These are phyloP conservation scores for Aspergillus felis DNA, from an alignment of 2,329 filamentous ascomycete species.

Conservation along the genomic window DNA sequence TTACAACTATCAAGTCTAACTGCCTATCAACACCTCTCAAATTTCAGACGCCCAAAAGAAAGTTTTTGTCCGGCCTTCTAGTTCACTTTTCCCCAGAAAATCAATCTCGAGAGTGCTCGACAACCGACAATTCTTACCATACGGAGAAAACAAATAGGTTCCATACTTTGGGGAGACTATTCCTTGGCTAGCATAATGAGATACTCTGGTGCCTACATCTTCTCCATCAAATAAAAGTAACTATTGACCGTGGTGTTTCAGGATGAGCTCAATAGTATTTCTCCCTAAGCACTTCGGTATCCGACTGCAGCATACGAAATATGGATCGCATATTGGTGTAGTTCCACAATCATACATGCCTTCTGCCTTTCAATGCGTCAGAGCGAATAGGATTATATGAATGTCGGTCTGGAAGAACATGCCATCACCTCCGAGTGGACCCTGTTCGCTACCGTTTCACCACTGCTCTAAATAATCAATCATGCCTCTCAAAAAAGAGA, in stretches of 20 bases:
- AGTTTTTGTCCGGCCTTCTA: neutral
- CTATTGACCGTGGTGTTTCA: neutral
- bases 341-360: neutral
- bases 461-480: slow-evolving; percentile 7
- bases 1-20: neutral
- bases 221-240: neutral
- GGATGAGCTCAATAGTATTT: neutral
- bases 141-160: neutral
- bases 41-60: neutral
- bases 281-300: neutral
- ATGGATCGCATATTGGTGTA: neutral
- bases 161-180: neutral
- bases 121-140: neutral
- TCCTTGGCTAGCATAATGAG: neutral
- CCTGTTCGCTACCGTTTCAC: slow-evolving; percentile 12
- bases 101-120: neutral
- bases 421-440: slow-evolving; percentile 11
- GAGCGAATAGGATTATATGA: neutral
- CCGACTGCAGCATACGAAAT: neutral
- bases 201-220: neutral
- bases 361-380: neutral
- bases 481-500: slow-evolving; percentile 6
- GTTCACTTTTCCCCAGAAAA: neutral
- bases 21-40: neutral
- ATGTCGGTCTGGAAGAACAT: slow-evolving; percentile 9